Evolutionary conservation across 345 rosid genomes (phyloP).

Genomic region (Acer saccharum): DNA sequence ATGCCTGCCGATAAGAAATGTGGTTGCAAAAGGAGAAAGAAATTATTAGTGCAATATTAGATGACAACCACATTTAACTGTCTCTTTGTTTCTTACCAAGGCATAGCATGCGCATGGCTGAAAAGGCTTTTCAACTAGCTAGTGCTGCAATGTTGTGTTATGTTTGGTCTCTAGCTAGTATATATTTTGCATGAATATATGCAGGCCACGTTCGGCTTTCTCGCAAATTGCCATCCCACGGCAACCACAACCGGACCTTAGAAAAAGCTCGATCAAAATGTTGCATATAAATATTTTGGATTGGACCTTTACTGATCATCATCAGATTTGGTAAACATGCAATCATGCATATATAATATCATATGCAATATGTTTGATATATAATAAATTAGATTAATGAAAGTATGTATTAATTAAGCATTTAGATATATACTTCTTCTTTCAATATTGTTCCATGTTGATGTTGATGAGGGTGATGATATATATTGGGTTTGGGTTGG

Average conservation of each 20-base stretch:
- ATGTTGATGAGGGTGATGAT: no score
- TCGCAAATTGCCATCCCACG: background rate
- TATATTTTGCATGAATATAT: constrained; percentile 25
- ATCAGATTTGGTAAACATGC: background rate
- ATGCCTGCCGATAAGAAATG: constrained; percentile 4
- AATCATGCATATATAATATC: background rate
- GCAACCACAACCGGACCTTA: background rate
- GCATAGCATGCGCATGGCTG: background rate
- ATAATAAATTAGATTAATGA: no score
- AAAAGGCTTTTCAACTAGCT: background rate
- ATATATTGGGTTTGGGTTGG: background rate
- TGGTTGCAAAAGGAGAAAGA: constrained; percentile 15
- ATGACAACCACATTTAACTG: constrained; percentile 18
- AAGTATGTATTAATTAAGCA: no score
- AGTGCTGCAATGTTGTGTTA: background rate
- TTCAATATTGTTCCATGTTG: no score
- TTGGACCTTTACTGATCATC: background rate
- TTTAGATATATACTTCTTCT: no score
- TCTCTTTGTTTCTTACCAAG: background rate
- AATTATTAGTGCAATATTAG: constrained; percentile 9
- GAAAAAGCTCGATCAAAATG: background rate
- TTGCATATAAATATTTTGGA: background rate
- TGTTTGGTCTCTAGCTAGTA: constrained; percentile 4
- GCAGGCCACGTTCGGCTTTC: constrained; percentile 29
- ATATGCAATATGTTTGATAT: background rate